Base-by-base conservation (phyloP, 2,329 filamentous ascomycete species). In the Beauveria rudraprayagi region DNA sequence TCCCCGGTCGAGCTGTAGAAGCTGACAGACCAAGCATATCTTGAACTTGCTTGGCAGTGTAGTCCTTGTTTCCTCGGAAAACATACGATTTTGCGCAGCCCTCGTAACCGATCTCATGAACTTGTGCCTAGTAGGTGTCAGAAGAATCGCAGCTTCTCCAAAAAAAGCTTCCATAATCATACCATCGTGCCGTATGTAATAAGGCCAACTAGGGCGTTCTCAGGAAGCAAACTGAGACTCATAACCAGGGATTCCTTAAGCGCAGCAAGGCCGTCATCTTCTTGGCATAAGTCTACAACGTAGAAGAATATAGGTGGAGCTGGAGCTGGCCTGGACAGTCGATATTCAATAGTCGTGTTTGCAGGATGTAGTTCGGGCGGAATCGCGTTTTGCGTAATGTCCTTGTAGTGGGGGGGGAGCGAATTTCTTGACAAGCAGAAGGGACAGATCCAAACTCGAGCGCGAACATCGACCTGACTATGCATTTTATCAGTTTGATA, bases 71-170 rank as follows among this genome's bases (percentile, higher is more conserved):
- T 44, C 94, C 94, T 61, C 93, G 86, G 82, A 99, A 99, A 47
- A 99, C 94, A 70, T 97, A 99, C 6, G 93, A 97, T 77, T 97
- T 99, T 66, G 94, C 91, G 76, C 94, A 99, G 76, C 97, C 94
- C 60, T 90, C 92, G 72, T 99, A 99, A 60, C 94, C 94, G 67
- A 99, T 91, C 76, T 99, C 94, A 73, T 99, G 94, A 19, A 99
- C 91, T 84, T 97, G 92, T 37, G 91, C 86, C 89, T 92, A 67
- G 16, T 24, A 52, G 66, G 11, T 47, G 69, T 61, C 24, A 43
- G 48, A 16, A 59, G 19, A 41, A 17, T 24, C 11, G 9, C 10
- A 30, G 16, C 22, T 22, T 9, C n/a, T 26, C 34, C 34, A 37
- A 37, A 11, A 11, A 16, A 37, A 37, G 34, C 11, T 37, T 16